Evolutionary conservation across 2,329 filamentous ascomycete species (phyloP).

Genomic region (Aspergillus melleus): DNA sequence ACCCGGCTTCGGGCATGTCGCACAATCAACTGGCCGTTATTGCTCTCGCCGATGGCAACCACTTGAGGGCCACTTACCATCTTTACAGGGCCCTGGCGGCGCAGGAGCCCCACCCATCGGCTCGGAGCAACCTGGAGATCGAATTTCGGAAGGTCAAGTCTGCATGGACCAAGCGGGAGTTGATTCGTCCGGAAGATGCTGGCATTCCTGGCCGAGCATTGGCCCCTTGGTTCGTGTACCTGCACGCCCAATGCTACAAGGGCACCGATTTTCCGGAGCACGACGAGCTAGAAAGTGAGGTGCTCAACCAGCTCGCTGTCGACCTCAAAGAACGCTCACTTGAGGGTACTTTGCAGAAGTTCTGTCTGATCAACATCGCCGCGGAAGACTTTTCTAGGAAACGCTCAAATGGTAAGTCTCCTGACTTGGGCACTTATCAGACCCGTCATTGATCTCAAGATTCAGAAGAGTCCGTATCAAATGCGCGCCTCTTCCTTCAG

Average conservation of each 20-base stretch:
- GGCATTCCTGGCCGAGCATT: constrained; percentile 58
- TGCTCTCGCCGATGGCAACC: constrained; percentile 71
- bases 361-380: constrained; percentile 82
- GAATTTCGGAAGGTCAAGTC: constrained; percentile 70
- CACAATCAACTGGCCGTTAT: constrained; percentile 92
- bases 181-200: constrained; percentile 52
- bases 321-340: constrained; percentile 69
- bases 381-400: constrained; percentile 72
- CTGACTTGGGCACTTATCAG: constrained; percentile 7
- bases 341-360: constrained; percentile 69
- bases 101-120: constrained; percentile 71
- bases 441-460: constrained; percentile 15
- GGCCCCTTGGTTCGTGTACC: constrained; percentile 76
- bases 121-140: constrained; percentile 72
- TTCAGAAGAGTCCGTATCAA: constrained; percentile 51
- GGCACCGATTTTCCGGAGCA: constrained; percentile 73
- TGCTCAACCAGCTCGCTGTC: constrained; percentile 73
- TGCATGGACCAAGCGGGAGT: constrained; percentile 57
- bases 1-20: constrained; percentile 75
- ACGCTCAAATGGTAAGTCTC: constrained; percentile 56
- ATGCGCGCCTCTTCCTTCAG: constrained; percentile 61
- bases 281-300: constrained; percentile 80
- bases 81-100: constrained; percentile 81
- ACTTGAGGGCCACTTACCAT: constrained; percentile 84
- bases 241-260: constrained; percentile 82